Conservation (phyloP, 768 basidiomycete genomes). For the Suillus americanus region DNA sequence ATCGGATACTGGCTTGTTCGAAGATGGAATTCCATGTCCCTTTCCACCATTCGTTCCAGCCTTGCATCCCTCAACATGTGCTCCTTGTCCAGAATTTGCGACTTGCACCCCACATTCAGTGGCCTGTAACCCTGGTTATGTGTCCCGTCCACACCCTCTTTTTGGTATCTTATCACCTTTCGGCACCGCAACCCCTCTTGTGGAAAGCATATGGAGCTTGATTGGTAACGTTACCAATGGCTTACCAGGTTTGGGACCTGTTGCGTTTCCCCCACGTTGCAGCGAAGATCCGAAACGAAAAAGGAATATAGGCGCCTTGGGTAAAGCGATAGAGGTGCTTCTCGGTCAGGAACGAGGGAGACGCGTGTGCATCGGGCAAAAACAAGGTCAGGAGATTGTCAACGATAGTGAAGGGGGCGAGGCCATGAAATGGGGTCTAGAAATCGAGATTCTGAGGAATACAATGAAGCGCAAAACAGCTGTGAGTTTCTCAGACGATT, state of each 20-base stretch:
- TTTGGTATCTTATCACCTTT: constrained; percentile 45
- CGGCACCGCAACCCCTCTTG: constrained; percentile 38
- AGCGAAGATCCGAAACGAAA: constrained; percentile 77
- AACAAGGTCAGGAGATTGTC: constrained; percentile 19
- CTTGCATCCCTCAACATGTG: constrained; percentile 62
- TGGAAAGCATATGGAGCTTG: constrained; percentile 45
- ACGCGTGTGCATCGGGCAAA: constrained; percentile 61
- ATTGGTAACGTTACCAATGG: constrained; percentile 58
- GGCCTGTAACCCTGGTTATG: constrained; percentile 65
- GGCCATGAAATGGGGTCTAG: constrained; percentile 75
- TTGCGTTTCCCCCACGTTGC: constrained; percentile 76
- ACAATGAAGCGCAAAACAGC: constrained; percentile 56
- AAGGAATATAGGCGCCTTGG: constrained; percentile 69
- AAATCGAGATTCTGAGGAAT: constrained; percentile 56
- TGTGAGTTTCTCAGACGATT: constrained; percentile 36
- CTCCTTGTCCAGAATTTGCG: constrained; percentile 71
- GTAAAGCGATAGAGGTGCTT: constrained; percentile 65
- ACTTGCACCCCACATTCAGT: constrained; percentile 56
- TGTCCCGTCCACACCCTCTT: constrained; percentile 62
- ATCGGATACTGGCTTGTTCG: constrained; percentile 24
- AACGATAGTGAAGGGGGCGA: constrained; percentile 59
- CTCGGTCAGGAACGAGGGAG: constrained; percentile 64
- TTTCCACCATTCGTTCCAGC: constrained; percentile 54
- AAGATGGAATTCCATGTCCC: constrained; percentile 47
- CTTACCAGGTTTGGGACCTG: constrained; percentile 71